These are phyloP conservation scores for Globisporangium emineosum DNA, from an alignment of 352 stramenopile species.

Conservation along the genomic window DNA sequence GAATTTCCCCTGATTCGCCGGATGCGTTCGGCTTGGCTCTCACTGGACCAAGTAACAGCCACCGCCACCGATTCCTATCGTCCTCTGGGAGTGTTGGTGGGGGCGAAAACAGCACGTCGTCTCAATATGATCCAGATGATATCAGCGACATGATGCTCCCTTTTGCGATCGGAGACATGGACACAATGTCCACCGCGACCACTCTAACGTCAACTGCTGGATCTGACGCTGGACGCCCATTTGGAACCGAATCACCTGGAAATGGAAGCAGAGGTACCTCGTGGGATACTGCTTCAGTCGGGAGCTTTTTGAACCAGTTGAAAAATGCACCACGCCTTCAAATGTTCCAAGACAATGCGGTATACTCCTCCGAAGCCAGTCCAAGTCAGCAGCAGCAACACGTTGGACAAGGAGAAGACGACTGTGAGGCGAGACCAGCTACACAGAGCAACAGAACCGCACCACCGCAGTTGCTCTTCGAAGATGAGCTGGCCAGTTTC, in stretches of 20 bases:
- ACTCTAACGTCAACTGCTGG: conserved; percentile 42
- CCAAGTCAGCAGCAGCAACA: not conserved
- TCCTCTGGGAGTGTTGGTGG: conserved; percentile 23
- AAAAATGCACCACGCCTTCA: conserved; percentile 72
- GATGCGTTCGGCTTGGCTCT: conserved; percentile 64
- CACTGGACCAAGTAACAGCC: conserved; percentile 23
- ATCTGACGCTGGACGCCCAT: conserved; percentile 21
- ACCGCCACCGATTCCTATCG: conserved; percentile 44
- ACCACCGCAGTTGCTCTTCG: conserved; percentile 38
- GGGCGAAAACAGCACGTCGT: conserved; percentile 18
- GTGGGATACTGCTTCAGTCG: conserved; percentile 62
- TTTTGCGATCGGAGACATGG: conserved; percentile 57
- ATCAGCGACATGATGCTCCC: conserved; percentile 53
- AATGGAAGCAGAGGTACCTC: conserved; percentile 18
- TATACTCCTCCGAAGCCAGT: not conserved
- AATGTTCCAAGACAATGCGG: conserved; percentile 14
- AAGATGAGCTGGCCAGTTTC: conserved; percentile 77
- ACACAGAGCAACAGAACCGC: conserved; percentile 6
- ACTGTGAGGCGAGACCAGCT: not conserved
- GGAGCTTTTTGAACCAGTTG: conserved; percentile 76
- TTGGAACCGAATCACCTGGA: conserved; percentile 18
- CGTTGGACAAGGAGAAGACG: not conserved
- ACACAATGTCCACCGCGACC: conserved; percentile 31
- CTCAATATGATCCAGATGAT: conserved; percentile 22
- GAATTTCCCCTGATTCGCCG: conserved; percentile 60